These are phyloP conservation scores for Primulina huaijiensis DNA, from an alignment of 257 asterid species.

Conservation along the genomic window DNA sequence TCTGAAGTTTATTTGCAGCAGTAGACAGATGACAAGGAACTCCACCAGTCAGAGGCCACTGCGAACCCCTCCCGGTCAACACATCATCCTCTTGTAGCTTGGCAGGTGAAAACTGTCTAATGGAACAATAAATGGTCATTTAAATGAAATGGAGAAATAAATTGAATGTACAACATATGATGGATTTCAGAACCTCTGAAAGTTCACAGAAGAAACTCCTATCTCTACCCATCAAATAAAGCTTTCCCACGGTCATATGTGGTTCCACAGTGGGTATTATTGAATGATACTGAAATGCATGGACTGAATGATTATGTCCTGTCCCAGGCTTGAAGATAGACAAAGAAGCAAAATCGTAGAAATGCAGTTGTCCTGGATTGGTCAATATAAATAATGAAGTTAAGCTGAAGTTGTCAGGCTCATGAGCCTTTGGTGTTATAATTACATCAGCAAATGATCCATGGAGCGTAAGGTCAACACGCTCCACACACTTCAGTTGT, in stretches of 20 bases:
- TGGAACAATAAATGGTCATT: conserved; percentile 35
- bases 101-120: conserved; percentile 56
- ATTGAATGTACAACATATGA: conserved; percentile 24
- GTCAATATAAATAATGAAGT: conserved; percentile 73
- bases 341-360: conserved; percentile 58
- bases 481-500: conserved; percentile 70
- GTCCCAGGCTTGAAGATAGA: conserved; percentile 57
- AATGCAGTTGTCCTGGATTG: conserved; percentile 83
- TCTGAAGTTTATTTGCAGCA: conserved; percentile 49
- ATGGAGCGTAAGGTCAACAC: conserved; percentile 79
- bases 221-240: conserved; percentile 36
- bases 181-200: conserved; percentile 51
- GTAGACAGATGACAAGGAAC: conserved; percentile 49
- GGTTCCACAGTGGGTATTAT: conserved; percentile 82
- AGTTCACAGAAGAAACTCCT: conserved; percentile 37
- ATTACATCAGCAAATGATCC: conserved; percentile 88
- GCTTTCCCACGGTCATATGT: conserved; percentile 66
- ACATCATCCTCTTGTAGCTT: conserved; percentile 36
- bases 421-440: conserved; percentile 45
- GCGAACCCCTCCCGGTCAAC: conserved; percentile 35
- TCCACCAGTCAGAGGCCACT: conserved; percentile 86
- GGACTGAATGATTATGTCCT: conserved; percentile 50
- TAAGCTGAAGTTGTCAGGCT: conserved; percentile 35
- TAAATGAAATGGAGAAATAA: conserved; percentile 19
- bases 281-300: conserved; percentile 54